A percentile compares a stretch with the other conserved stretches of the same genome.
phyloP scores from a whole-genome alignment of 169 alveolate species.

The Eimeria zaria region DNA sequence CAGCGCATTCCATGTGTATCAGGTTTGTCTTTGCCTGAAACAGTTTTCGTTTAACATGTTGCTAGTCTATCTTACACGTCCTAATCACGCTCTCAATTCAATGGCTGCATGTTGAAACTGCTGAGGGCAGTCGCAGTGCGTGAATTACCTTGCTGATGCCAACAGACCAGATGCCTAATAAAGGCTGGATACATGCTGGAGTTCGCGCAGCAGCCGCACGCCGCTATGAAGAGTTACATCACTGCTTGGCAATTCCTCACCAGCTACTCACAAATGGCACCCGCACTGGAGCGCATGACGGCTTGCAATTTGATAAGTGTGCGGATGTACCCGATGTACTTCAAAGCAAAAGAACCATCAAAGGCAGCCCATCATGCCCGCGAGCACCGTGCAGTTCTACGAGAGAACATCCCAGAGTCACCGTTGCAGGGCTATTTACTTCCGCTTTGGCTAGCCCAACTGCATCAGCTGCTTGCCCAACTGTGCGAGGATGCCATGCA shows the following conservation, averaged over 20 bases:
- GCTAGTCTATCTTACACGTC: neutral
- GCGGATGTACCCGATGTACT: conserved; percentile 85
- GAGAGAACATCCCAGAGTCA: conserved; percentile 79
- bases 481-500: conserved; percentile 74
- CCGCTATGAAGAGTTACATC: conserved; percentile 83
- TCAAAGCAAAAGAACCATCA: conserved; percentile 80
- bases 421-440: conserved; percentile 76
- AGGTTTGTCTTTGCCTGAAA: conserved; percentile 51
- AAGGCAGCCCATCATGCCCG: conserved; percentile 86
- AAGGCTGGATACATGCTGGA: conserved; percentile 85
- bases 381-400: conserved; percentile 84
- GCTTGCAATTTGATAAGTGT: conserved; percentile 80
- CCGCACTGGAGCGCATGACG: conserved; percentile 82
- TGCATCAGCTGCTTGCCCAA: conserved; percentile 81
- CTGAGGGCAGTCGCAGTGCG: neutral
- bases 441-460: conserved; percentile 84
- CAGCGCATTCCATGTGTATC: conserved; percentile 79
- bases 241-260: conserved; percentile 86
- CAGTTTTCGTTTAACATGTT: neutral
- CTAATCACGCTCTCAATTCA: neutral
- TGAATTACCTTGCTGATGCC: neutral
- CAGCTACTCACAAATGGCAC: conserved; percentile 80
- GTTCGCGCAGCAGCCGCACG: conserved; percentile 83
- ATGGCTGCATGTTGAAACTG: neutral
- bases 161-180: conserved; percentile 78